These are phyloP conservation scores for Xylaria scruposa DNA, from an alignment of 495 filamentous ascomycete genomes.

Conservation along the genomic window DNA sequence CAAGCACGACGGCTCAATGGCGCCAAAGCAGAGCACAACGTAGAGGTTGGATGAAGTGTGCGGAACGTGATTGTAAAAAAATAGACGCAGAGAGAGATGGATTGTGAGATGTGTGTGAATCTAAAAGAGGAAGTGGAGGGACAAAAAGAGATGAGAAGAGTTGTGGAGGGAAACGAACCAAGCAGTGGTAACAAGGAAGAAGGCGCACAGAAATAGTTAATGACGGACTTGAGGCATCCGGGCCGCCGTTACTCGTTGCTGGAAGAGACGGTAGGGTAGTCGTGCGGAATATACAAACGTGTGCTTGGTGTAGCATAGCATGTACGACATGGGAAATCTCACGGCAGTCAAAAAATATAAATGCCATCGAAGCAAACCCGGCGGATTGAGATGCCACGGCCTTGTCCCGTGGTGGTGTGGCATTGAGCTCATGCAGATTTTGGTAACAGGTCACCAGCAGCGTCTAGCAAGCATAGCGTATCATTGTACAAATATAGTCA, in stretches of 20 bases:
- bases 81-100: not conserved
- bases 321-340: slow-evolving; percentile 19
- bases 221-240: slow-evolving; percentile 23
- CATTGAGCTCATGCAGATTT: slow-evolving; percentile 22
- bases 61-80: not conserved
- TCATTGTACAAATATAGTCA: not conserved
- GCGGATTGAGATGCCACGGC: slow-evolving; percentile 3
- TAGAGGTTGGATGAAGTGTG: not conserved
- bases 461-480: slow-evolving; percentile 1
- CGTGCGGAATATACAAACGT: slow-evolving; percentile 16
- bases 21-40: not conserved
- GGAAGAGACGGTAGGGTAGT: slow-evolving; percentile 14
- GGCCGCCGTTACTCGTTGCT: slow-evolving; percentile 18
- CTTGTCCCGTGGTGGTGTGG: slow-evolving; percentile 24
- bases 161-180: slow-evolving; percentile 4
- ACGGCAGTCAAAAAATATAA: slow-evolving; percentile 10
- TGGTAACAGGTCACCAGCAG: slow-evolving; percentile 30
- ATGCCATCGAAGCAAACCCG: slow-evolving; percentile 21
- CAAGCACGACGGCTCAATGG: slow-evolving; percentile 12
- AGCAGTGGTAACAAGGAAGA: slow-evolving; percentile 22
- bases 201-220: slow-evolving; percentile 26
- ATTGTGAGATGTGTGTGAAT: not conserved
- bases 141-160: slow-evolving; percentile 2
- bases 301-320: slow-evolving; percentile 18
- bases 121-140: not conserved